These are phyloP conservation scores for Lentinula boryana DNA, from an alignment of 768 basidiomycete genomes.

Conservation along the genomic window DNA sequence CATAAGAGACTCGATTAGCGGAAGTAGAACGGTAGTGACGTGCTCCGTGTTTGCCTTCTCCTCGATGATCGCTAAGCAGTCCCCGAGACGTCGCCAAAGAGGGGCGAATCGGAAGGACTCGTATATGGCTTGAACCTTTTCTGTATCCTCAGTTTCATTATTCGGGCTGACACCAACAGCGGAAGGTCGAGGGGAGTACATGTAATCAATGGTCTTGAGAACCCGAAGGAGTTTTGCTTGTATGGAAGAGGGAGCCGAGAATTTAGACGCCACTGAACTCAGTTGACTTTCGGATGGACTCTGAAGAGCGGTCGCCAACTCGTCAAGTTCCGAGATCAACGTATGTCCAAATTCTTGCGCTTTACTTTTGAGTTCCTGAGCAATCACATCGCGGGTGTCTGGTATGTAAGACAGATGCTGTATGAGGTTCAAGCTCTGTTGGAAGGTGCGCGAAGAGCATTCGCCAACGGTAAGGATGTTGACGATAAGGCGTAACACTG, in stretches of 20 bases:
- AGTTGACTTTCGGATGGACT: slow-evolving; percentile 50
- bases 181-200: slow-evolving; percentile 65
- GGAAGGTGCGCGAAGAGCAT: slow-evolving; percentile 95
- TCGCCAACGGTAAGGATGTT: slow-evolving; percentile 98
- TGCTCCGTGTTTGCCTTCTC: slow-evolving; percentile 77
- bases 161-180: slow-evolving; percentile 26
- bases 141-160: slow-evolving; percentile 46
- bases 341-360: slow-evolving; percentile 84
- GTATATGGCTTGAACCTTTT: slow-evolving; percentile 85
- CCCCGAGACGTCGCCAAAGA: slow-evolving; percentile 87
- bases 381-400: slow-evolving; percentile 83
- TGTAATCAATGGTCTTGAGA: slow-evolving; percentile 96
- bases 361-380: slow-evolving; percentile 78
- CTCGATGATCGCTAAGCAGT: slow-evolving; percentile 81
- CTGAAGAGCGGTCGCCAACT: slow-evolving; percentile 61
- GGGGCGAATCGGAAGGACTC: slow-evolving; percentile 86
- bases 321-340: slow-evolving; percentile 72
- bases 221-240: slow-evolving; percentile 97
- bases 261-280: slow-evolving; percentile 75
- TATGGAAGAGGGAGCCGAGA: slow-evolving; percentile 88
- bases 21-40: slow-evolving; percentile 87
- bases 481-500: slow-evolving; percentile 85
- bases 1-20: slow-evolving; percentile 95
- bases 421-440: slow-evolving; percentile 85
- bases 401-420: slow-evolving; percentile 88